Base-by-base conservation (phyloP, 2,329 filamentous ascomycete species). In the Diaporthe humulicola region DNA sequence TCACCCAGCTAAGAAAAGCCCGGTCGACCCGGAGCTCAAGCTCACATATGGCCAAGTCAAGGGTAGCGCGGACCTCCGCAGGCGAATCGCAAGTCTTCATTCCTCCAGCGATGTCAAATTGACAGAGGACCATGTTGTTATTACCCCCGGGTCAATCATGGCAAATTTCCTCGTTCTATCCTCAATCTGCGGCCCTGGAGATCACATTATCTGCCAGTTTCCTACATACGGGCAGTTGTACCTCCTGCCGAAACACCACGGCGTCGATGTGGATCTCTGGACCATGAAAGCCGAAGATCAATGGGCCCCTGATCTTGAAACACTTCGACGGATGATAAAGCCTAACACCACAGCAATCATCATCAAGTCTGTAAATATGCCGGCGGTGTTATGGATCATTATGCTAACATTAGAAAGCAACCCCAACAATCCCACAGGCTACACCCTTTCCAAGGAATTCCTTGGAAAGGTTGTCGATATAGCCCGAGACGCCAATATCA, bases 191-290 rank as follows among this genome's bases (percentile, higher is more conserved):
- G 69, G 69, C 38, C 50, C 50, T 2, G 52, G 69, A 42, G 69
- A 71, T 36, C 50, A 71, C 30, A n/a, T 60, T 4, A 71, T 71
- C 15, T 71, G 69, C 69, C 69, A 71, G 4, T 71, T 57, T n/a
- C 69, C 69, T 7, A 71, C 69, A 15, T 71, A 71, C 12, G 69
- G 69, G 50, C 69, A 71, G 52, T 52, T 71, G 2, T 71, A 71
- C 33, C 50, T 71, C 36, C 56, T 71, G 25, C 69, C 69, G 33
- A 71, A 48, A 42, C 56, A 45, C 6, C 50, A 60, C 5, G 69
- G 69, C 30, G 69, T 60, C 36, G 33, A 60, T 22, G 69, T 71
- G 19, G 52, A 60, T 36, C 56, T 71, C 38, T 71, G 69, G 69
- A 28, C 36, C 15, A 71, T 71, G 69, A 71, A 33, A n/a, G 30